Conservation (phyloP, 768 basidiomycete genomes). For the Pisolithus tinctorius region DNA sequence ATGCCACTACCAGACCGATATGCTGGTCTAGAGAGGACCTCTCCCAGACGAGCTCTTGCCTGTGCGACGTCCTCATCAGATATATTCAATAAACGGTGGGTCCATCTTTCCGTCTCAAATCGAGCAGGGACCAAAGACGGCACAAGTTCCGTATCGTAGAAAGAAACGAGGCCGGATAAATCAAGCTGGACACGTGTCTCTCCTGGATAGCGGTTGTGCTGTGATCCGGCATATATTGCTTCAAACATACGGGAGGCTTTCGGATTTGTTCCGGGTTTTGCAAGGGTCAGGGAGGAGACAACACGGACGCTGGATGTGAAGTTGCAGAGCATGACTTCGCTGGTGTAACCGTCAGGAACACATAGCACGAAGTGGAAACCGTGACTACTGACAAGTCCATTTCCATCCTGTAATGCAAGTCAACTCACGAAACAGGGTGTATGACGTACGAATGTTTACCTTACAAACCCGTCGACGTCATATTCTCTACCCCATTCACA, state of each 20-base stretch:
- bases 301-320: too few species aligned
- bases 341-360: too few species aligned
- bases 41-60: not conserved
- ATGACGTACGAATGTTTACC: not conserved
- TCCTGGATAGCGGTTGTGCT: constrained; percentile 38
- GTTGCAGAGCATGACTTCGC: too few species aligned
- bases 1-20: not conserved
- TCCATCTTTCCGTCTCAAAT: constrained; percentile 26
- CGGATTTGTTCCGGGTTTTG: too few species aligned
- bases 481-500: too few species aligned
- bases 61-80: not conserved
- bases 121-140: constrained; percentile 24
- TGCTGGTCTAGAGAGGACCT: not conserved
- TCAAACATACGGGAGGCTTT: not conserved
- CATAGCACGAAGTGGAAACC: not conserved
- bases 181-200: constrained; percentile 39
- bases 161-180: constrained; percentile 34
- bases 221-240: constrained; percentile 30
- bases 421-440: not conserved
- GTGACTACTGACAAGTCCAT: not conserved
- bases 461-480: not conserved
- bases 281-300: too few species aligned
- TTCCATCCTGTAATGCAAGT: not conserved
- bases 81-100: constrained; percentile 32
- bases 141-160: constrained; percentile 36